phyloP scores from a whole-genome alignment of 306 rosid species.

The Prinsepia uniflora region DNA sequence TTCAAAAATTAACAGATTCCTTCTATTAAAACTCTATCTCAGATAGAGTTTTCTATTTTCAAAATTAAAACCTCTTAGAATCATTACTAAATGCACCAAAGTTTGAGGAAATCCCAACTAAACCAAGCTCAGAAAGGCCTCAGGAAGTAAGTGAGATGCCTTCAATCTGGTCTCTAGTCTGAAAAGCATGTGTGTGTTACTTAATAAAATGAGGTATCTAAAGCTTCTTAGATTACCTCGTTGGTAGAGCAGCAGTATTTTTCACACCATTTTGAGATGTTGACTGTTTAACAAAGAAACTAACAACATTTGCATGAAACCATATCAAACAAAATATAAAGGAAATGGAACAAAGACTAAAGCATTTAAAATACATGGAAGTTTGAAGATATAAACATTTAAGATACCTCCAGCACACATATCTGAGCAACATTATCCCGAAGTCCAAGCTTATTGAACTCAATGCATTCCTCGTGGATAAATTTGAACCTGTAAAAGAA shows the following conservation, averaged over 20 bases:
- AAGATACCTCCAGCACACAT: slow-evolving; percentile 80
- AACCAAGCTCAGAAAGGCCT: too few relatives aligned
- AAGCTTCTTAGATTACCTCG: slow-evolving; percentile 47
- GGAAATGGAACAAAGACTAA: background rate
- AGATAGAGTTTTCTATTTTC: background rate
- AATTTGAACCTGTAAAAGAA: slow-evolving; percentile 59
- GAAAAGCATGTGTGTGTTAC: background rate
- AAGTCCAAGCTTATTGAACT: slow-evolving; percentile 83
- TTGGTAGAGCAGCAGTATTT: slow-evolving; percentile 32
- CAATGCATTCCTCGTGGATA: slow-evolving; percentile 74
- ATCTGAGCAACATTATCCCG: slow-evolving; percentile 93
- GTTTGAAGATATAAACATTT: slow-evolving; percentile 10
- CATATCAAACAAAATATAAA: slow-evolving; percentile 8
- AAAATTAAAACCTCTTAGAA: too few relatives aligned
- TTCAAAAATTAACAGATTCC: background rate
- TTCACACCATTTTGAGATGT: slow-evolving; percentile 30
- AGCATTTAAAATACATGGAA: slow-evolving; percentile 6
- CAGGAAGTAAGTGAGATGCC: too few relatives aligned
- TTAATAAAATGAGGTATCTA: slow-evolving; percentile 1
- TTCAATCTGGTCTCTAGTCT: too few relatives aligned
- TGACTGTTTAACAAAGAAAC: slow-evolving; percentile 42
- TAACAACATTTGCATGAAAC: slow-evolving; percentile 3
- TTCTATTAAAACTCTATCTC: background rate
- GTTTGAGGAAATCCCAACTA: background rate
- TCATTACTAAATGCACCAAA: background rate